Evolutionary conservation across 2,329 filamentous ascomycete genomes (phyloP), one percentile per base, ranked within the genome.

Genomic region (Elsinoe ampelina): DNA sequence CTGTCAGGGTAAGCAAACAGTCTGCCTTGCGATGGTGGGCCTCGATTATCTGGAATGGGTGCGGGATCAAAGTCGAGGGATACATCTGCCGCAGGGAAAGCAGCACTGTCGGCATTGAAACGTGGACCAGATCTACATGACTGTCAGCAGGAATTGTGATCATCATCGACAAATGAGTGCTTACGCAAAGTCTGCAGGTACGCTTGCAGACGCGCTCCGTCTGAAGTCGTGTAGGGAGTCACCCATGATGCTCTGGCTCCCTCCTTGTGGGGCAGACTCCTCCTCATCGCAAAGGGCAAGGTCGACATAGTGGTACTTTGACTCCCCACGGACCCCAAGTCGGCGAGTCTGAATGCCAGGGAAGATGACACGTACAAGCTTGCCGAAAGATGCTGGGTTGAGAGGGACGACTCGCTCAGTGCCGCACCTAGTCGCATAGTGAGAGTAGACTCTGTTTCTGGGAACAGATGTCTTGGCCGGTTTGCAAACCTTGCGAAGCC

Each of bases 361-460:
- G 65, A 97, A 98, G 54, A 98, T 86, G 38, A 98, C 92, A 32
- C 93, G 84, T 34, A 98, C 93, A 42, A 98, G 81, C 72, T 98
- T 98, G 57, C 93, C 93, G 72, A 98, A 98, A 26, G 92, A 97
- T 8, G 93, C 93, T 41, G 93, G 93, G 67, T 98, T 98, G 58
- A 98, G 74, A 8, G 95, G 91, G 0, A 93, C 95, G 38, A 97
- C 95, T 67, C 91, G 84, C 68, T 97, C 91, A 4, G 86, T 95
- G 42, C 89, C 91, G 71, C 93, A 98, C 61, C 89, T 84, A 22
- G 88, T 90, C 48, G 92, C 93, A 70, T 98, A 98, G 69, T 91
- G 91, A 59, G 91, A 89, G 71, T 97, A 98, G 1, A 98, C 93
- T 58, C 92, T 81, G 62, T 93, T 93, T 64, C 93, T 81, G 5